Evolutionary conservation across 2,329 filamentous ascomycete species (phyloP), one percentile per base, ranked within the genome.

Genomic region (Karstenula rhodostoma): DNA sequence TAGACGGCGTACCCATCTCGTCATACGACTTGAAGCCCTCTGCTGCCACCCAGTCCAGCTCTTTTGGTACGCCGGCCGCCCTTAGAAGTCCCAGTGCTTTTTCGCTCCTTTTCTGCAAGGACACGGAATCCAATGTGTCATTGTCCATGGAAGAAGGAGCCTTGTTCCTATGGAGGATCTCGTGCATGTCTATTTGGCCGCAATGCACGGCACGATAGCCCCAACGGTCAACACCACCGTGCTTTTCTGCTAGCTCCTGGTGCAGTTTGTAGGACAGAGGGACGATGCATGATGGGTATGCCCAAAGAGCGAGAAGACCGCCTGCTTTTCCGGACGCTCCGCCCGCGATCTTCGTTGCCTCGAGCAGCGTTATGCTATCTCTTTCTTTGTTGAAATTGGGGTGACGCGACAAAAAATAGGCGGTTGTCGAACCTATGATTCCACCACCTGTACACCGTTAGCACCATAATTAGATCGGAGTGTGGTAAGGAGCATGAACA

Each of bases 241-340:
- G 92, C 77, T 96, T 90, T 4, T 88, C 85, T n/a, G 94, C 91
- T 13, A 99, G 84, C 71, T 69, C 52, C 37, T 49, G 27, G 73
- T 98, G 95, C 17, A 98, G 83, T 50, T 85, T 85, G 78, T 93
- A 98, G 59, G 92, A 96, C 44, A 98, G 82, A 0, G 92, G 92
- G 0, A 97, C 94, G 42, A 98, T 87, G 70, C 87, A 90, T 59
- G 83, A 83, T 0, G 95, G 95, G 73, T 97, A 97, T 0, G 94
- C 95, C 93, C 94, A 98, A 17, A 94, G 83, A 0, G 90, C 95
- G 23, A 99, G 85, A 4, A 99, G 84, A 1, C 95, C 95, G 17
- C 95, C 95, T 0, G 95, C 94, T 80, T 97, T 98, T 43, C 95
- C 95, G 9, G 93, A 97, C 40, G 95, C 94, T 25, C 92, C 94